Evolutionary conservation across 768 basidiomycete genomes (phyloP).

Genomic region (Gyrodon lividus): DNA sequence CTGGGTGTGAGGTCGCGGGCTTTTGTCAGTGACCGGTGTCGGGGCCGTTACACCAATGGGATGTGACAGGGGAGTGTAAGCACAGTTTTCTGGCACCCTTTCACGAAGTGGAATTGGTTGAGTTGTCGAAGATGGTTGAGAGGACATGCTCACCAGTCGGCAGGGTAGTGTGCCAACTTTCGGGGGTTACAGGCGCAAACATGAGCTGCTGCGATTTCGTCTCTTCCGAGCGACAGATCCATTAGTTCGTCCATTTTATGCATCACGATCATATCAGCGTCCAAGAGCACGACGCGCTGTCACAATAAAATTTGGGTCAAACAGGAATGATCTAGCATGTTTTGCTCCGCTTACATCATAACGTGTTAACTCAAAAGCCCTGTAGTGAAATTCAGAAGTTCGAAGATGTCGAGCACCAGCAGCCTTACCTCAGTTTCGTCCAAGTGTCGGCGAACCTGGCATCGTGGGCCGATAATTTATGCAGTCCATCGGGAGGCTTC

Average conservation of each 20-base stretch:
- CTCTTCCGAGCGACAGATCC: conserved; percentile 50
- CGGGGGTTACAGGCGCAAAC: conserved; percentile 95
- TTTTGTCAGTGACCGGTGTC: conserved; percentile 36
- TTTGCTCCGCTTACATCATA: conserved; percentile 55
- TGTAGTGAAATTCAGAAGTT: conserved; percentile 6
- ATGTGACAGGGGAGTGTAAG: conserved; percentile 56
- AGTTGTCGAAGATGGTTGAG: not conserved
- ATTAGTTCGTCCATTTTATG: conserved; percentile 81
- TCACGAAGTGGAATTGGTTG: conserved; percentile 6
- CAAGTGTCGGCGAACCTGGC: conserved; percentile 62
- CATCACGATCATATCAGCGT: conserved; percentile 85
- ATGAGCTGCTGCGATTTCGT: conserved; percentile 84
- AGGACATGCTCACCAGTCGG: conserved; percentile 63
- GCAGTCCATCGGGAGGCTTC: conserved; percentile 44
- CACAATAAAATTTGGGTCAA: conserved; percentile 4
- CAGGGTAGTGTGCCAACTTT: conserved; percentile 80
- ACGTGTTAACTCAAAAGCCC: conserved; percentile 63
- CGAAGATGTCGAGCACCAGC: conserved; percentile 23
- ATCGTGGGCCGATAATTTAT: conserved; percentile 37
- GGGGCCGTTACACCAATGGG: conserved; percentile 49
- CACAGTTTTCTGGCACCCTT: conserved; percentile 93
- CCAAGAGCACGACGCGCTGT: conserved; percentile 77
- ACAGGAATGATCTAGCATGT: not conserved
- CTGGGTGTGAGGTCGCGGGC: conserved; percentile 75
- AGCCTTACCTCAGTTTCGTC: conserved; percentile 53